phyloP scores from a whole-genome alignment of 225 moss, liverwort and hornwort genomes.

The Climacium dendroides region DNA sequence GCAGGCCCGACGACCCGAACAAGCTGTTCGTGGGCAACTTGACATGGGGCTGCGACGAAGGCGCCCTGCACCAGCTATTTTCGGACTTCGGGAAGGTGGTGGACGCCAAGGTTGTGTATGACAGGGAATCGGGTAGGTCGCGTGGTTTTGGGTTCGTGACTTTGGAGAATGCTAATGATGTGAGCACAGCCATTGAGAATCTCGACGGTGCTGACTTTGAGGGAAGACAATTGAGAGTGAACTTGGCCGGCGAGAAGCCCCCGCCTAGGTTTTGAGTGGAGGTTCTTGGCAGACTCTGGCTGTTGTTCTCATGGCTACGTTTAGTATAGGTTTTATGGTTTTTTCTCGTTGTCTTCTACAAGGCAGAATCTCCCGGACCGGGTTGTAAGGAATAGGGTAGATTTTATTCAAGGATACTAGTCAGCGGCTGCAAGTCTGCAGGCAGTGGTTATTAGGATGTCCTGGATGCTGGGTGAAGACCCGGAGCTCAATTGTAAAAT shows the following conservation, averaged over 20 bases:
- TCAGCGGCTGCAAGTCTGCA: neutral
- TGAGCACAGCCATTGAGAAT: slow-evolving; percentile 15
- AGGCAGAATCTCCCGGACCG: neutral
- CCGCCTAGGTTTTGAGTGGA: slow-evolving; percentile 4
- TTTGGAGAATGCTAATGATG: neutral
- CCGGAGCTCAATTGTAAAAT: neutral
- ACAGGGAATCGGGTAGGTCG: slow-evolving; percentile 36
- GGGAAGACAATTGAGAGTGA: slow-evolving; percentile 34
- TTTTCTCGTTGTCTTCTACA: neutral
- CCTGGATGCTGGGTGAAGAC: neutral
- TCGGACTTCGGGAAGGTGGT: slow-evolving; percentile 67
- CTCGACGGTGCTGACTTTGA: slow-evolving; percentile 33
- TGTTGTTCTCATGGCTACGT: neutral
- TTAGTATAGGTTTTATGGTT: neutral
- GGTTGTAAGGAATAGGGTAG: neutral
- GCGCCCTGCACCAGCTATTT: slow-evolving; percentile 42
- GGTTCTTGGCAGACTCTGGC: neutral
- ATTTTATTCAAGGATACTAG: neutral
- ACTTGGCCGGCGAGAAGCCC: slow-evolving; percentile 41
- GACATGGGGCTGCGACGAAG: slow-evolving; percentile 60
- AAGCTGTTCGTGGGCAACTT: slow-evolving; percentile 91
- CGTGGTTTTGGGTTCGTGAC: slow-evolving; percentile 55
- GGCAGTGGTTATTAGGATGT: neutral
- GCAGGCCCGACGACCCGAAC: slow-evolving; percentile 24
- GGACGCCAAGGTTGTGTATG: slow-evolving; percentile 68